Conservation (phyloP, 1,284 basidiomycete genomes). For the Marasmius fiardii region DNA sequence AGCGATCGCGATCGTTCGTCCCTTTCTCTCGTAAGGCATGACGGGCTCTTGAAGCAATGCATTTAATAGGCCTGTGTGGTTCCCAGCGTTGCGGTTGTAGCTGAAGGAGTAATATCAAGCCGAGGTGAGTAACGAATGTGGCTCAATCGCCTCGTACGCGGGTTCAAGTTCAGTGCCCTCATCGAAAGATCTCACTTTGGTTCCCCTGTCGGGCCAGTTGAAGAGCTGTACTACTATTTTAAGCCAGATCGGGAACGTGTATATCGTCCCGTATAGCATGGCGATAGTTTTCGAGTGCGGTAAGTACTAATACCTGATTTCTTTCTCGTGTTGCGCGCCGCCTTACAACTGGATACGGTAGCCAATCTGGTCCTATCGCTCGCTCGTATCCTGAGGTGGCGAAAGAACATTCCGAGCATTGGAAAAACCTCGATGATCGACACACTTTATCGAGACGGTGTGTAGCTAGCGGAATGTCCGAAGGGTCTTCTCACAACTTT, state of each 20-base stretch:
- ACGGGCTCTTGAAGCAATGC: neutral
- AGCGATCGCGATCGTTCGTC: neutral
- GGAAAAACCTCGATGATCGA: neutral
- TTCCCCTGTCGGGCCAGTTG: neutral
- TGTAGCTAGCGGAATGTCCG: neutral
- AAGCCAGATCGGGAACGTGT: slow-evolving; percentile 3
- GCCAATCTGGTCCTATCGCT: neutral
- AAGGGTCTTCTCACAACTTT: neutral
- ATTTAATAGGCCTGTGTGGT: neutral
- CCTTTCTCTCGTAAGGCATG: too few species aligned
- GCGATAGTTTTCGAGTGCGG: neutral
- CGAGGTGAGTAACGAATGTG: neutral
- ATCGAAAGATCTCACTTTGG: neutral
- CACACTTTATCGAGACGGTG: neutral
- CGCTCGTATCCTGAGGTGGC: neutral
- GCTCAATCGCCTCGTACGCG: neutral
- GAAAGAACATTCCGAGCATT: neutral
- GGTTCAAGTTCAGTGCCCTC: neutral
- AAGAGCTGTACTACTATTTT: neutral
- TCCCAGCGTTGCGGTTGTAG: neutral
- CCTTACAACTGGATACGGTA: too few species aligned
- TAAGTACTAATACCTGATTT: neutral
- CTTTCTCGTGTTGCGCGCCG: neutral
- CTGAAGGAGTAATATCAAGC: neutral
- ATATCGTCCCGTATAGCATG: neutral